phyloP scores from a whole-genome alignment of 2,329 filamentous ascomycete genomes.

The Aspergillus brunneoviolaceus region DNA sequence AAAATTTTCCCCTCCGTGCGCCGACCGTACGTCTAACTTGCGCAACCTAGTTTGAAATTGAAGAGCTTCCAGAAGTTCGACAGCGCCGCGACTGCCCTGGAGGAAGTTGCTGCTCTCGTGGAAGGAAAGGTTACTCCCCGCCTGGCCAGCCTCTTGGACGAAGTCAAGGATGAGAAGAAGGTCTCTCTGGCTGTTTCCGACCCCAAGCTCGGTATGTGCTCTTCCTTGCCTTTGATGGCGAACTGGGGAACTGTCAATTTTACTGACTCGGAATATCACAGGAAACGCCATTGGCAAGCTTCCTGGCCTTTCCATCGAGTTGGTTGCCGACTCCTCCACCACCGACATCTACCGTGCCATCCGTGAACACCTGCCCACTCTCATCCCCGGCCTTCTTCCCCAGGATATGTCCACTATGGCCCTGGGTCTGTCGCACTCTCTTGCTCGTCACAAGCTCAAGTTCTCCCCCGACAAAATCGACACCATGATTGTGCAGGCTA shows the following conservation, averaged over 20 bases:
- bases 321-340: slow-evolving; percentile 77
- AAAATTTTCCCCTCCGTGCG: slow-evolving; percentile 23
- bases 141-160: slow-evolving; percentile 76
- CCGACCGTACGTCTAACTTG: slow-evolving; percentile 25
- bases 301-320: slow-evolving; percentile 79
- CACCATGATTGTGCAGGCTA: slow-evolving; percentile 98
- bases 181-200: slow-evolving; percentile 91
- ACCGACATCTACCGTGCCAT: slow-evolving; percentile 92
- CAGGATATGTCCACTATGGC: slow-evolving; percentile 92
- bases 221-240: not conserved
- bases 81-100: slow-evolving; percentile 82
- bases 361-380: slow-evolving; percentile 81
- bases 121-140: slow-evolving; percentile 94
- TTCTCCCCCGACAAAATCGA: slow-evolving; percentile 99
- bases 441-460: slow-evolving; percentile 96
- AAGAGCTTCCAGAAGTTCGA: slow-evolving; percentile 98
- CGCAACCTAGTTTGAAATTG: slow-evolving; percentile 70
- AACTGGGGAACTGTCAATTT: not conserved
- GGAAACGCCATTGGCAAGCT: slow-evolving; percentile 89
- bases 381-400: slow-evolving; percentile 83
- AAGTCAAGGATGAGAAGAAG: slow-evolving; percentile 97
- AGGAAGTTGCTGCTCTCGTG: slow-evolving; percentile 83
- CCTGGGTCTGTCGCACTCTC: slow-evolving; percentile 92
- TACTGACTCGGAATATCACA: slow-evolving; percentile 26
- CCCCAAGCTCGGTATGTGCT: slow-evolving; percentile 69